Base-by-base conservation (phyloP, 495 filamentous ascomycete species). In the Pyrenula massariospora region DNA sequence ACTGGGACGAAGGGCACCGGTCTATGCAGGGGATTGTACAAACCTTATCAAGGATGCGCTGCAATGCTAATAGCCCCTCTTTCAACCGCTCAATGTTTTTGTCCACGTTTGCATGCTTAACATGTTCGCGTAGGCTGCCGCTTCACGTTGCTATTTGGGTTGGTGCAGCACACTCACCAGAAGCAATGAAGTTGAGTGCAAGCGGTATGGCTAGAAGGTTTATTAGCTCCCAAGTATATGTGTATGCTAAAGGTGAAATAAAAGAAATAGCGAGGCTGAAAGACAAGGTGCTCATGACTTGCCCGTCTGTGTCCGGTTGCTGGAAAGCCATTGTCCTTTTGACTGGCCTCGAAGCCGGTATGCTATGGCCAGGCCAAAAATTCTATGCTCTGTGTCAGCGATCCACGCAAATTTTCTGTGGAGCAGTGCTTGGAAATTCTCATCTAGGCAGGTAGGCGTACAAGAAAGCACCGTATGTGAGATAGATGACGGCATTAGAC, bases 111-210 rank as follows among this genome's bases (percentile, higher is more conserved):
- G 31, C 31, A 42, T 42, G 31, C 31, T 42, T 42, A 8, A 15
- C 31, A 5, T 8, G 31, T 42, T 8, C 15, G 8, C 8, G 23
- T 53, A 59, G 58, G 63, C 64, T 63, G 58, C 64, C 63, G 63
- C 64, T 65, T 63, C 52, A 60, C 47, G 48, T 5, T 53, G 25
- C 42, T 10, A 54, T 56, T 22, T 25, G 24, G 24, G 24, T 15
- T 10, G 20, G 15, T 22, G 52, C 23, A 53, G 22, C 55, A 66
- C 73, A 89, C 86, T 88, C 81, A 90, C 86, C 86, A 66, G 85
- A 87, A 62, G 86, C 86, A 64, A 89, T 86, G 72, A 89, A 90
- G 68, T 90, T 89, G 58, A 90, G 73, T 57, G 86, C 84, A 66
- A 90, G 73, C 47, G 87, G 86, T 50, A 86, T 69, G 57, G 82